These are phyloP conservation scores for Malus orientalis DNA, from an alignment of 306 rosid genomes.

Conservation along the genomic window DNA sequence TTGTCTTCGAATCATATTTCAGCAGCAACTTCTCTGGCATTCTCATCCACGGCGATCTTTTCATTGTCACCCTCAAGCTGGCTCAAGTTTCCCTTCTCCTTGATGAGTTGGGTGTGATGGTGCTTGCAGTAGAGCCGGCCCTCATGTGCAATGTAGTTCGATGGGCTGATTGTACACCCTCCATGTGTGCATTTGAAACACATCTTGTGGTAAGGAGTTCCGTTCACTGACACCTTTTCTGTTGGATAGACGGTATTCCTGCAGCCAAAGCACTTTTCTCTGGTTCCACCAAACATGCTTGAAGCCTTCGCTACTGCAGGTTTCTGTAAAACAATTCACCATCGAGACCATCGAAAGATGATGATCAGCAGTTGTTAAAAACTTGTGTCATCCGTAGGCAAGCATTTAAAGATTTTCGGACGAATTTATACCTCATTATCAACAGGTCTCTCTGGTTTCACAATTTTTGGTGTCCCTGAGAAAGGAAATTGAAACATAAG, in stretches of 20 bases:
- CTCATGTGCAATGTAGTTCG: constrained; percentile 95
- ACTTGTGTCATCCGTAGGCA: neutral
- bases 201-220: constrained; percentile 89
- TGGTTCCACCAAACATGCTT: constrained; percentile 87
- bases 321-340: constrained; percentile 43
- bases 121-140: constrained; percentile 96
- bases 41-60: constrained; percentile 29
- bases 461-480: constrained; percentile 86
- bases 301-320: constrained; percentile 62
- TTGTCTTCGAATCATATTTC: constrained; percentile 29
- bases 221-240: constrained; percentile 97
- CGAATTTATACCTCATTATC: constrained; percentile 59
- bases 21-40: constrained; percentile 46
- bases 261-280: constrained; percentile 94
- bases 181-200: constrained; percentile 98
- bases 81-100: constrained; percentile 92
- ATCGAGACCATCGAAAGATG: neutral
- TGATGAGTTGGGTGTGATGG: constrained; percentile 88
- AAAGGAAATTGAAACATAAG: neutral
- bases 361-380: neutral
- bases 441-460: constrained; percentile 63
- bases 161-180: constrained; percentile 94
- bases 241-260: constrained; percentile 89
- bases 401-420: neutral
- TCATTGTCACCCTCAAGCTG: constrained; percentile 89